These are phyloP conservation scores for Medicago lupulina DNA, from an alignment of 306 rosid genomes.

Conservation along the genomic window DNA sequence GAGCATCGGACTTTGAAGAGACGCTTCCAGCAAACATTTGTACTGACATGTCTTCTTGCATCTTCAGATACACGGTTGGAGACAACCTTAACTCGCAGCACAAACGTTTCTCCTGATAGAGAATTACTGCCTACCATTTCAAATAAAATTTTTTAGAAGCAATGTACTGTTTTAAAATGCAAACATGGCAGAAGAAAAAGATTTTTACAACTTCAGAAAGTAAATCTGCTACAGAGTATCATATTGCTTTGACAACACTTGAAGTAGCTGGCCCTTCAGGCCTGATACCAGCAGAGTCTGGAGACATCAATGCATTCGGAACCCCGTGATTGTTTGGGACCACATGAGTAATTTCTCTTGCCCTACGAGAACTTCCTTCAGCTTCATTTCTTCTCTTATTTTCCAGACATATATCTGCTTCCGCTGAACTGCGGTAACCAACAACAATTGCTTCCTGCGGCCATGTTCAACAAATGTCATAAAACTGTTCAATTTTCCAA, in stretches of 20 bases:
- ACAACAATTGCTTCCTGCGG: constrained; percentile 80
- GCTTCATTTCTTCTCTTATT: constrained; percentile 73
- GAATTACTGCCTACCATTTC: too few species aligned
- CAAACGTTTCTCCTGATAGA: constrained; percentile 35
- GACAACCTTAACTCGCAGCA: too few species aligned
- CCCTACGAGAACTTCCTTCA: constrained; percentile 66
- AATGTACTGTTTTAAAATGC: neutral
- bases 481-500: neutral
- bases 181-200: neutral
- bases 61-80: too few species aligned
- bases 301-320: neutral
- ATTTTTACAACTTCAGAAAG: too few species aligned
- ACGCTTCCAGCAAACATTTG: too few species aligned
- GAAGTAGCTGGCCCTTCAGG: constrained; percentile 66
- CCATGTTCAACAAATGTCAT: constrained; percentile 14
- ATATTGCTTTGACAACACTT: constrained; percentile 56
- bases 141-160: constrained; percentile 51
- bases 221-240: constrained; percentile 53
- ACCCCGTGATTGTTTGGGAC: constrained; percentile 73
- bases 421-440: constrained; percentile 74
- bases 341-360: constrained; percentile 62
- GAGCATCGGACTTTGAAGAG: too few species aligned
- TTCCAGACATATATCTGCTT: constrained; percentile 72
- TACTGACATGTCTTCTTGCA: too few species aligned
- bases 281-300: constrained; percentile 38